These are phyloP conservation scores for Rhizomucor miehei DNA, from an alignment of 371 early-diverging fungal genomes.

Conservation along the genomic window DNA sequence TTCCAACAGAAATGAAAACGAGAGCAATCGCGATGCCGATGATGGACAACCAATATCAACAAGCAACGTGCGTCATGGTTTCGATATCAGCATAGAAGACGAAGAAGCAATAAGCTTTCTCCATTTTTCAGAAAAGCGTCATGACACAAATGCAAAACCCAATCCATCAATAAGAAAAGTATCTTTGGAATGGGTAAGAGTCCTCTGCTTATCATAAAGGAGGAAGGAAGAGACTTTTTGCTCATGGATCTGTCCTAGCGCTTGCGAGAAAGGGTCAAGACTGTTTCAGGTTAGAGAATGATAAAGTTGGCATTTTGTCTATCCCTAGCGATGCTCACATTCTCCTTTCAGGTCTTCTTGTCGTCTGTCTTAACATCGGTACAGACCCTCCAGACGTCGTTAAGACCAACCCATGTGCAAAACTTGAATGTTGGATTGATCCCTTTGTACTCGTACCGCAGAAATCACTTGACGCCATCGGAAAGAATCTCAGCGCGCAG, in stretches of 20 bases:
- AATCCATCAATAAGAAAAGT: constrained; percentile 14
- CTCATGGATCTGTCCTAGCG: constrained; percentile 18
- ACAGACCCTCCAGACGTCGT: constrained; percentile 94
- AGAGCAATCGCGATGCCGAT: constrained; percentile 24
- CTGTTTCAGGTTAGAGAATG: constrained; percentile 37
- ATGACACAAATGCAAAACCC: constrained; percentile 45
- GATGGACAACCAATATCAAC: constrained; percentile 6
- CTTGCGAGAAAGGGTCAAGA: constrained; percentile 45
- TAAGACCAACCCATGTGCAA: constrained; percentile 86
- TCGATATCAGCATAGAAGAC: constrained; percentile 53
- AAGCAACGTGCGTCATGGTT: constrained; percentile 46
- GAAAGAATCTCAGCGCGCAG: constrained; percentile 86
- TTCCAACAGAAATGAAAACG: constrained; percentile 22
- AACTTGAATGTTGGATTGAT: constrained; percentile 95
- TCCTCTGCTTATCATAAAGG: too few species aligned
- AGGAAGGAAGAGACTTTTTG: too few species aligned
- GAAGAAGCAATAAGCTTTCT: constrained; percentile 56
- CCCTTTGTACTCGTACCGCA: constrained; percentile 77
- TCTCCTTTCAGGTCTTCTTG: constrained; percentile 53
- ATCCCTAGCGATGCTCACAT: too few species aligned
- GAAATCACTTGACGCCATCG: constrained; percentile 86
- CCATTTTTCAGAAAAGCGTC: constrained; percentile 61
- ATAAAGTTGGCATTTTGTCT: background rate
- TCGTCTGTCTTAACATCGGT: constrained; percentile 95
- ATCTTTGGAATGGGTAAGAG: constrained; percentile 43